Evolutionary conservation across 2,329 filamentous ascomycete genomes (phyloP).

Genomic region (Paecilomyces dactylethromorphus): DNA sequence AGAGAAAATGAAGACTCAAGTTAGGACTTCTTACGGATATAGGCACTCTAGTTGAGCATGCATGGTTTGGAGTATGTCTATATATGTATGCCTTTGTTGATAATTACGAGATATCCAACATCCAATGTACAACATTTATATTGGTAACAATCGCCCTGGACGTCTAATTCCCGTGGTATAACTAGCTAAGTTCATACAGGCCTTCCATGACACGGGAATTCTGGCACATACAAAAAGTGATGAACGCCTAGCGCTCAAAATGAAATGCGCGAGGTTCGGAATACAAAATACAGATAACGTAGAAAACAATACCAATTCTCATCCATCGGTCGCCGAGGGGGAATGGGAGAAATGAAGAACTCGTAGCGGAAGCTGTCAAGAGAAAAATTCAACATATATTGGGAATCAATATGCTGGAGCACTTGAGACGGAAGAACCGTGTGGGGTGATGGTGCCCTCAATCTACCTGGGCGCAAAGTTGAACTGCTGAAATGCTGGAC

Average conservation of each 20-base stretch:
- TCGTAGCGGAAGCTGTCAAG: constrained; percentile 4
- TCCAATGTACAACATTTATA: neutral
- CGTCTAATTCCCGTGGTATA: neutral
- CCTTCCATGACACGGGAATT: neutral
- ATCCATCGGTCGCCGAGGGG: constrained; percentile 1
- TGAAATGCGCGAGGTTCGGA: neutral
- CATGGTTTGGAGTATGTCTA: neutral
- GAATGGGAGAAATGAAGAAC: neutral
- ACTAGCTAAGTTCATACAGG: neutral
- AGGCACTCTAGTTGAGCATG: neutral
- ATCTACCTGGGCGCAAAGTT: constrained; percentile 22
- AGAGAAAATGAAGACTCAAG: neutral
- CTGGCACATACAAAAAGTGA: neutral
- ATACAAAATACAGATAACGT: neutral
- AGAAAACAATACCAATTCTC: neutral
- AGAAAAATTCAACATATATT: constrained; percentile 6
- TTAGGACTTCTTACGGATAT: neutral
- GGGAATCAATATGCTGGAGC: constrained; percentile 5
- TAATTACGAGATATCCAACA: neutral
- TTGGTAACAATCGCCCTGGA: neutral
- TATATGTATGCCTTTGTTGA: neutral
- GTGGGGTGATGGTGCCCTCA: constrained; percentile 10
- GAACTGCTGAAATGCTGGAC: constrained; percentile 26
- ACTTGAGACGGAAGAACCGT: neutral
- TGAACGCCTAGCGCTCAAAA: constrained; percentile 1